Base-by-base conservation (phyloP, 768 basidiomycete genomes). In the Mrakia hoshinonis region DNA sequence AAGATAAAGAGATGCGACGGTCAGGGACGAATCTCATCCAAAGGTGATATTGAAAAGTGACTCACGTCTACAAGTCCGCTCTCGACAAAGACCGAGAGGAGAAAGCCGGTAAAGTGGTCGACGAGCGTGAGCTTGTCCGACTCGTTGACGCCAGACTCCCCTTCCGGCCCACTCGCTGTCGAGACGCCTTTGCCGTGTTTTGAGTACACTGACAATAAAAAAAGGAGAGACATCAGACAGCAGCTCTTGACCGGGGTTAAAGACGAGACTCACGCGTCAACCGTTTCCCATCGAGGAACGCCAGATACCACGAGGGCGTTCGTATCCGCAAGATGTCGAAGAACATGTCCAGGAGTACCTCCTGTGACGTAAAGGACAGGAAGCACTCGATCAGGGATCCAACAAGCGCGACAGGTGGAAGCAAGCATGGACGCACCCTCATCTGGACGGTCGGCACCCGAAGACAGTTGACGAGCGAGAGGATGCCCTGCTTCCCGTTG, bases 271-370 rank as follows among this genome's bases (percentile, higher is more conserved):
- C 77, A 93, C 93, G 89, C 2, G 92, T 95, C 67, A 96, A 80
- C 36, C 93, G 84, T 61, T 90, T 86, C 13, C 92, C 93, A 69
- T 89, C 89, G 46, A 96, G 88, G 76, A 95, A 97, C 0, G 91
- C 89, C 76, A 91, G 85, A 77, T 91, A 91, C 92, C 94, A 97
- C 55, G 89, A 89, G 1, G 92, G 90, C 0, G 89, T 85, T 78
- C 91, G 91, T 80, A 98, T 94, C 69, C 92, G 91, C 24, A 99
- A 81, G 22, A 94, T 83, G 73, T 91, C 90, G 76, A 97, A 97
- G 76, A 98, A 89, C 85, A 96, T 89, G 75, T 98, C 92, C 66
- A 98, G 82, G 46, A 97, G 83, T 38, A 92, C 86, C 82, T 97
- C 95, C 94, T 96, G 75, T 20, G n/a, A 7, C 29, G 6, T 3